phyloP scores from a whole-genome alignment of 2,329 filamentous ascomycete genomes.

The Paramyrothecium roridum region DNA sequence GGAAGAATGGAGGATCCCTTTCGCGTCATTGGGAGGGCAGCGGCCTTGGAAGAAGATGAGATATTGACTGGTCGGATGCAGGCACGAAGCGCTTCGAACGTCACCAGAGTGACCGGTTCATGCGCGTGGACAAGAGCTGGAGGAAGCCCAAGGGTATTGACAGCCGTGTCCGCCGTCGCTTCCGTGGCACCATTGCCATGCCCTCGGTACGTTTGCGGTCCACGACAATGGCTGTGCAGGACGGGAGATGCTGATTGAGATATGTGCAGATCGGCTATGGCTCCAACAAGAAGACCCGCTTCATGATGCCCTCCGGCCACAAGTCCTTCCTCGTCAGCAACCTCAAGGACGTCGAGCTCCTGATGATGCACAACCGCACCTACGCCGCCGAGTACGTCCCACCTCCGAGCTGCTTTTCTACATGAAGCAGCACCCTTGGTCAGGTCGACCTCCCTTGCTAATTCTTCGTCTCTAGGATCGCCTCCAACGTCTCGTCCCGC shows the following conservation, averaged over 20 bases:
- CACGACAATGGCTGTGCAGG: background rate
- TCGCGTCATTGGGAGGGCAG: background rate
- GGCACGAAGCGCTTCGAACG: slow-evolving; percentile 93
- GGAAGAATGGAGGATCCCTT: no score
- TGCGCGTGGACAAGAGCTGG: slow-evolving; percentile 86
- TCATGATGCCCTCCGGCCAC: slow-evolving; percentile 98
- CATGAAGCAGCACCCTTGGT: background rate
- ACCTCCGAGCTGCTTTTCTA: background rate
- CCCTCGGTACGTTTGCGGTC: slow-evolving; percentile 75
- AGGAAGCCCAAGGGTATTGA: slow-evolving; percentile 99
- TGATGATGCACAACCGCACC: slow-evolving; percentile 99
- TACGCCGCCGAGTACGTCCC: slow-evolving; percentile 94
- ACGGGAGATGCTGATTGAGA: slow-evolving; percentile 12
- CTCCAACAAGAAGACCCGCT: slow-evolving; percentile 98
- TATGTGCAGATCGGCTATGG: slow-evolving; percentile 85
- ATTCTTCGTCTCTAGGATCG: slow-evolving; percentile 64
- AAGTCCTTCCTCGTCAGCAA: slow-evolving; percentile 99
- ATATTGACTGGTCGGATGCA: slow-evolving; percentile 46
- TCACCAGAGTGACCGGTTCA: slow-evolving; percentile 98
- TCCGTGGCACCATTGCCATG: slow-evolving; percentile 94
- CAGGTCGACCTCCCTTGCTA: background rate
- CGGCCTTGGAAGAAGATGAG: slow-evolving; percentile 4
- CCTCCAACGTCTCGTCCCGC: slow-evolving; percentile 94
- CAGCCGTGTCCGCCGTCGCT: slow-evolving; percentile 94
- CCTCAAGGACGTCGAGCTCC: slow-evolving; percentile 89